Percentiles rank a stretch among this genome's conserved stretches.
Evolutionary conservation across 2,329 filamentous ascomycete species (phyloP).

Genomic region (Juglanconis oblonga): DNA sequence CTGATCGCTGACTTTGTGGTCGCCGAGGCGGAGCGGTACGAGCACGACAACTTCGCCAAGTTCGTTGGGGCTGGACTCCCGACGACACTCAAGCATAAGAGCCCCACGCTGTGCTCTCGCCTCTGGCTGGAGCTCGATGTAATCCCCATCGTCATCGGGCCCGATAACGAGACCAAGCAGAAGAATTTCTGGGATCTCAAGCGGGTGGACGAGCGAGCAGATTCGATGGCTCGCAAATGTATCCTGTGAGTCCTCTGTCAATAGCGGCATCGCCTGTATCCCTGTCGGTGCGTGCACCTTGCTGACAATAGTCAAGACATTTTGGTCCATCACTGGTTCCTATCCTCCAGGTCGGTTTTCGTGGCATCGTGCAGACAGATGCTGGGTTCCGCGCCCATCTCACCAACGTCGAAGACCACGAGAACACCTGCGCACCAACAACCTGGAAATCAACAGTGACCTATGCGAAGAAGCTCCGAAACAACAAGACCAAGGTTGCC

Average conservation of each 20-base stretch:
- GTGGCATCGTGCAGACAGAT: conserved; percentile 70
- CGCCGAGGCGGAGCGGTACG: conserved; percentile 54
- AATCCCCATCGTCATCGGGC: conserved; percentile 64
- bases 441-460: conserved; percentile 67
- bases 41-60: conserved; percentile 66
- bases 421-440: conserved; percentile 53
- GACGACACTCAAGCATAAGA: conserved; percentile 53
- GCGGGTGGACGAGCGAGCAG: conserved; percentile 75
- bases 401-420: conserved; percentile 53
- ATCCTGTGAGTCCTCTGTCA: conserved; percentile 54
- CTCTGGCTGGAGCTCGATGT: conserved; percentile 77
- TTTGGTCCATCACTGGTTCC: conserved; percentile 73
- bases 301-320: conserved; percentile 40
- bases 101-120: conserved; percentile 63
- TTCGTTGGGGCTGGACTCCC: conserved; percentile 73
- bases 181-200: conserved; percentile 39
- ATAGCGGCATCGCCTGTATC: too few species aligned
- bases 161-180: conserved; percentile 41
- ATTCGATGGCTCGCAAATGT: conserved; percentile 77
- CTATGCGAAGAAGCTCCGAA: conserved; percentile 61
- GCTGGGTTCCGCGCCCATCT: conserved; percentile 62
- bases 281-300: background rate
- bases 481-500: conserved; percentile 64
- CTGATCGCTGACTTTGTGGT: conserved; percentile 60
- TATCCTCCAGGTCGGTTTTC: conserved; percentile 63